Evolutionary conservation across 2,329 filamentous ascomycete genomes (phyloP), one percentile per base, ranked within the genome.

Genomic region (Aspergillus fumigatus): DNA sequence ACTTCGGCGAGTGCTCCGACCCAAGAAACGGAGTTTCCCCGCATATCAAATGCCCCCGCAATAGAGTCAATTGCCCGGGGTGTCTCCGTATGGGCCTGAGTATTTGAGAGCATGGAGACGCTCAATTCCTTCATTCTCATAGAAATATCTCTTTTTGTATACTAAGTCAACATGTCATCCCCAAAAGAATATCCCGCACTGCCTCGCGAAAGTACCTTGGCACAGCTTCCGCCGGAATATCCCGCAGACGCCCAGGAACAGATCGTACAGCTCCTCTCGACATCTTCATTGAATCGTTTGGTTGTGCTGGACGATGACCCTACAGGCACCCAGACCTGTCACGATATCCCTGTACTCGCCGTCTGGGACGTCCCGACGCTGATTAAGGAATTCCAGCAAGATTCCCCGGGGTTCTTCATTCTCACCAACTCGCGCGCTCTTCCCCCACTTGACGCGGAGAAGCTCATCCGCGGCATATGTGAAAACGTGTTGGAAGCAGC

Each of bases 301-400:
- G 71, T 74, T 17, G 68, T 73, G 1, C 67, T 74, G 27, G 82
- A 84, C 53, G 82, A 84, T 57, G 82, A 84, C 54, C 82, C 82
- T 32, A 85, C 82, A 0, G 82, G 82, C n/a, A 85, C 82, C 0
- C 82, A 85, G 63, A 85, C 83, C n/a, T 84, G 82, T 67, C 80
- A 84, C 66, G 77, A 81, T 60, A 79, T 85, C 57, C 69, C 74
- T 51, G 81, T 85, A 1, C 72, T 85, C 21, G 82, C 80, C 0
- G 78, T 80, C 4, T 85, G 82, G 81, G 78, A 81, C 56, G 60
- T 75, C 5, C 60, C 69, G 1, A 78, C 75, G 0, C 71, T 84
- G 2, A 68, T 67, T 2, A 59, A 65, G 7, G 80, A 83, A 62
- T 79, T 84, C 59, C 66, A 65, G 3, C 67, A 67, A 32, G 73